Conservation (phyloP, 2,329 filamentous ascomycete genomes). For the Verticillium tricorpus region DNA sequence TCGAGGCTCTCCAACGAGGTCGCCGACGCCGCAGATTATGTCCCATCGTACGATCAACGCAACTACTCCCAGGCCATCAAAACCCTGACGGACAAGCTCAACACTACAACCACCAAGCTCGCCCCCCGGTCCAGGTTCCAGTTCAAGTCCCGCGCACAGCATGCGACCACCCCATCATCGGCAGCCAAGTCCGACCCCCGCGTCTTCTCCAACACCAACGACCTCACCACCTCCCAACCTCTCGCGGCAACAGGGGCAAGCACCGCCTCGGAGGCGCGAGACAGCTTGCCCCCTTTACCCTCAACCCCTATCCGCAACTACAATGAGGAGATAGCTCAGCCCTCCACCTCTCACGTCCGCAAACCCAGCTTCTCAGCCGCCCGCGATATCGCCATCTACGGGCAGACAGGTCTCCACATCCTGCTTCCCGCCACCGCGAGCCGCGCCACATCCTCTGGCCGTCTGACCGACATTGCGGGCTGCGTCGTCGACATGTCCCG, state of each 20-base stretch:
- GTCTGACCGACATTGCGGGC: slow-evolving; percentile 61
- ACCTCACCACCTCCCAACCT: slow-evolving; percentile 6
- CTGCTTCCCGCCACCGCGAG: slow-evolving; percentile 69
- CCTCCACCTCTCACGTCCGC: slow-evolving; percentile 37
- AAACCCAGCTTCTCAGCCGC: slow-evolving; percentile 61
- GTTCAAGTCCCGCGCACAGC: slow-evolving; percentile 53
- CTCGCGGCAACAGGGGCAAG: background rate
- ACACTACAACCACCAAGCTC: slow-evolving; percentile 61
- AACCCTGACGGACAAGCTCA: slow-evolving; percentile 71
- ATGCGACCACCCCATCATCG: background rate
- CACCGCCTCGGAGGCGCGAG: slow-evolving; percentile 19
- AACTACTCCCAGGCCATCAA: slow-evolving; percentile 81
- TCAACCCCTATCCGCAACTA: slow-evolving; percentile 41
- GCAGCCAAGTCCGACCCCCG: slow-evolving; percentile 35
- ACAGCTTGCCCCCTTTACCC: slow-evolving; percentile 33
- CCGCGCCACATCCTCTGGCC: slow-evolving; percentile 68
- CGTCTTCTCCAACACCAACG: slow-evolving; percentile 22
- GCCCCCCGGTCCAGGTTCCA: slow-evolving; percentile 77
- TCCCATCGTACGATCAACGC: slow-evolving; percentile 86
- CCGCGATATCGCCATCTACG: slow-evolving; percentile 58
- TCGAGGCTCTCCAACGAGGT: slow-evolving; percentile 78
- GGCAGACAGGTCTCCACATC: slow-evolving; percentile 67
- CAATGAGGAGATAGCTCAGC: slow-evolving; percentile 49
- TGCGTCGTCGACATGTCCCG: slow-evolving; percentile 80
- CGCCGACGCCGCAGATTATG: slow-evolving; percentile 73